phyloP scores from a whole-genome alignment of 1,139 yeast genomes.

The Lodderomyces parapsilosis region DNA sequence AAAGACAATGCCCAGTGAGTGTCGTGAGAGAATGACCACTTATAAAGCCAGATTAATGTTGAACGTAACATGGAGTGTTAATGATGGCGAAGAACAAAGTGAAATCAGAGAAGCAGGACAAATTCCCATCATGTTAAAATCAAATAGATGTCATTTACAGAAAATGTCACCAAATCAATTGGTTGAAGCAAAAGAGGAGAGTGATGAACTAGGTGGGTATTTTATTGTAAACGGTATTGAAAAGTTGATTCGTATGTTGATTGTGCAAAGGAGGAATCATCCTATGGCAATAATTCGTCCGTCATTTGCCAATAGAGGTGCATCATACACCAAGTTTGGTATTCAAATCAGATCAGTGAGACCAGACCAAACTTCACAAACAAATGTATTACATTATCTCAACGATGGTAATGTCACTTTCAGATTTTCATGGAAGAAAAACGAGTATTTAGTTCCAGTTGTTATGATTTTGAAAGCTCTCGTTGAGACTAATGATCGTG shows the following conservation, averaged over 20 bases:
- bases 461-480: constrained; percentile 90
- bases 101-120: constrained; percentile 92
- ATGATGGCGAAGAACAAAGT: constrained; percentile 69
- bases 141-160: constrained; percentile 89
- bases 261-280: constrained; percentile 96
- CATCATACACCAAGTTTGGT: constrained; percentile 85
- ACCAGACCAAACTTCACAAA: constrained; percentile 96
- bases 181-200: constrained; percentile 79
- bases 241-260: constrained; percentile 92
- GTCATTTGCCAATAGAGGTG: constrained; percentile 91
- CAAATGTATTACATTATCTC: constrained; percentile 92
- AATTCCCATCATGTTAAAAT: constrained; percentile 85
- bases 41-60: constrained; percentile 74
- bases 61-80: constrained; percentile 80
- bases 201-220: constrained; percentile 96
- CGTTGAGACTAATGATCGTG: constrained; percentile 87
- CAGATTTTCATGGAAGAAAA: constrained; percentile 95
- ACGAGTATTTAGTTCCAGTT: constrained; percentile 91
- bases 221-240: constrained; percentile 96
- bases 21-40: constrained; percentile 84
- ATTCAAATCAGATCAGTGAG: constrained; percentile 91
- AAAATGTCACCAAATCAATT: constrained; percentile 79
- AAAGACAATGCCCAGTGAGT: constrained; percentile 80
- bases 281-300: constrained; percentile 98
- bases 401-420: constrained; percentile 96